Evolutionary conservation across 2,329 filamentous ascomycete species (phyloP).

Genomic region (Diplodia sapinea): DNA sequence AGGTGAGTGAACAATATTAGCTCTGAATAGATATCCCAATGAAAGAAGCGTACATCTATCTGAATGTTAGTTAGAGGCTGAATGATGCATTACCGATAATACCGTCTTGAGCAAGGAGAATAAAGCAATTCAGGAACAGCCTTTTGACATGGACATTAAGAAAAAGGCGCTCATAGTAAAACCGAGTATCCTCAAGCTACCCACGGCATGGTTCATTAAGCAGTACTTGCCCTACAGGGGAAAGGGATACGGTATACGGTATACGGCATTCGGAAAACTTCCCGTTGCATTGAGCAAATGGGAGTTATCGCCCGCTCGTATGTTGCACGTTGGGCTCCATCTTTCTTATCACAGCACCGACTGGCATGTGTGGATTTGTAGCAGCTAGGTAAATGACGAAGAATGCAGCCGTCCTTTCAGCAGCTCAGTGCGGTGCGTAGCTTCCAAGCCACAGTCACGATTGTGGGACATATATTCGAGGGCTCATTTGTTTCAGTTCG

Average conservation of each 20-base stretch:
- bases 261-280: background rate
- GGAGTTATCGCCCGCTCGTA: background rate
- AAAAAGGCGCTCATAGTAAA: background rate
- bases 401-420: background rate
- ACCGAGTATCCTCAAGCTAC: background rate
- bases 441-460: background rate
- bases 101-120: too few species aligned
- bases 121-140: too few species aligned
- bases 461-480: background rate
- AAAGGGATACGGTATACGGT: background rate
- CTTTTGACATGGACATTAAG: background rate
- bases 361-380: background rate
- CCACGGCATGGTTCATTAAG: background rate
- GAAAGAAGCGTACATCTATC: too few species aligned
- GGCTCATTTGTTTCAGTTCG: background rate
- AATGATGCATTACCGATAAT: too few species aligned
- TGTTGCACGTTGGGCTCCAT: background rate
- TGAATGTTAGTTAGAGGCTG: too few species aligned
- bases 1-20: too few species aligned
- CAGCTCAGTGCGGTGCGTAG: background rate
- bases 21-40: too few species aligned
- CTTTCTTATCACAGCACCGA: background rate
- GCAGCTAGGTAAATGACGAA: background rate
- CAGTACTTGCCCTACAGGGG: background rate
- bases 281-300: too few species aligned